Evolutionary conservation across 192 early-diverging fungal genomes (phyloP).

Genomic region (Ambispora gerdemannii): DNA sequence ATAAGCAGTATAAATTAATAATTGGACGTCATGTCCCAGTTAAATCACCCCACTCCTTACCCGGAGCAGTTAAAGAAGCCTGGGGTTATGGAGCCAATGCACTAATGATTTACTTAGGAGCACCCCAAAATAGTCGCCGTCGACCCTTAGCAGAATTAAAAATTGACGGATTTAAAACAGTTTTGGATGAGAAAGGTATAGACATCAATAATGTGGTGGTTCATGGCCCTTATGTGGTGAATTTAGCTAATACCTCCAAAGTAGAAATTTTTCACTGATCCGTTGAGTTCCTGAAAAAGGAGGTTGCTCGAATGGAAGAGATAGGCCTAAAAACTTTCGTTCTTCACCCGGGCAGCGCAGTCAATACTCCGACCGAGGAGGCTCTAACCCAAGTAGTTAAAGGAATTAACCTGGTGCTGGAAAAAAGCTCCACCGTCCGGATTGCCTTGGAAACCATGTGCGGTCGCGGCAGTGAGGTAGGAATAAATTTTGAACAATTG

Average conservation of each 20-base stretch:
- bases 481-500: slow-evolving; percentile 13
- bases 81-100: slow-evolving; percentile 1
- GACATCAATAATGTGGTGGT: slow-evolving; percentile 10
- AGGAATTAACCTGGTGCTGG: background rate
- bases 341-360: slow-evolving; percentile 6
- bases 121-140: slow-evolving; percentile 17
- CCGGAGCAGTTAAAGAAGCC: slow-evolving; percentile 6
- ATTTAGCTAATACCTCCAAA: background rate
- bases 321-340: slow-evolving; percentile 10
- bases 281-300: slow-evolving; percentile 11
- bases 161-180: slow-evolving; percentile 17
- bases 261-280: slow-evolving; percentile 5
- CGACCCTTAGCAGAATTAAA: slow-evolving; percentile 16
- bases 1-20: slow-evolving; percentile 7
- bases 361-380: background rate
- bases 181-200: background rate
- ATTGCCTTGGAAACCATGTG: slow-evolving; percentile 24
- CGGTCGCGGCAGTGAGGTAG: background rate
- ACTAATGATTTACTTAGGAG: slow-evolving; percentile 13
- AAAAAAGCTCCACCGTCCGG: slow-evolving; percentile 8
- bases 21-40: slow-evolving; percentile 10
- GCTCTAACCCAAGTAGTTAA: background rate
- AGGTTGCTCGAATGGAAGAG: background rate
- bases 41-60: slow-evolving; percentile 8
- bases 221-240: slow-evolving; percentile 9